Evolutionary conservation across 2,329 filamentous ascomycete genomes (phyloP), one percentile per base, ranked within the genome.

Genomic region (Lomentospora prolificans): DNA sequence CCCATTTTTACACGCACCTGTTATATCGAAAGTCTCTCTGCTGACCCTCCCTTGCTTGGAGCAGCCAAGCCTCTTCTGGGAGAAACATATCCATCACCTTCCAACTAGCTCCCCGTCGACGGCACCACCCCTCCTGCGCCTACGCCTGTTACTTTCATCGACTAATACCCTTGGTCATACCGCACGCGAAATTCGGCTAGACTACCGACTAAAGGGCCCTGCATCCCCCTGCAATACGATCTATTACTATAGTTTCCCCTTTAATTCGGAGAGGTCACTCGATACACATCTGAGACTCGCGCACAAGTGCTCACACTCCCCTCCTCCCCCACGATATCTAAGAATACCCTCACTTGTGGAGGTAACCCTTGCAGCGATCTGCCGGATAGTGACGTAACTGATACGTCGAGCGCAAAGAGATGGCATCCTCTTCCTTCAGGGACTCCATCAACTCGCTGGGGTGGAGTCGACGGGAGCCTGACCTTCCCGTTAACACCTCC

Each of bases 381-480:
- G 48, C 48, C 24, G 25, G 28, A 12, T 44, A 31, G 53, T 55
- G 53, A 55, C 41, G 41, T 50, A 55, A 33, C 41, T 17, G 17
- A 3, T 17, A 33, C 41, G 22, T 50, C 41, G 25, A 10, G 17
- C 17, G 14, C 36, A 12, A 39, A 33, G 70, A 58, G 60, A 96
- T 96, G 91, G 87, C 91, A 59, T 92, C 90, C 62, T 78, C 84
- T 62, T 89, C 89, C 50, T 97, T 99, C 71, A 84, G 91, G 68
- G 90, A 96, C 72, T 95, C 89, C 22, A 90, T 97, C 78, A 95
- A 89, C 77, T 94, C 90, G 58, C 74, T 97, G 65, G 94, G 94
- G 59, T 97, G 94, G 94, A 89, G 89, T 66, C 87, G 92, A 64
- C 84, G 92, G 66, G 86, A 90, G 57, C 71, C 82, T 61, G 88